phyloP scores from a whole-genome alignment of 139 green algal species.

The Coccomyxa sp. region DNA sequence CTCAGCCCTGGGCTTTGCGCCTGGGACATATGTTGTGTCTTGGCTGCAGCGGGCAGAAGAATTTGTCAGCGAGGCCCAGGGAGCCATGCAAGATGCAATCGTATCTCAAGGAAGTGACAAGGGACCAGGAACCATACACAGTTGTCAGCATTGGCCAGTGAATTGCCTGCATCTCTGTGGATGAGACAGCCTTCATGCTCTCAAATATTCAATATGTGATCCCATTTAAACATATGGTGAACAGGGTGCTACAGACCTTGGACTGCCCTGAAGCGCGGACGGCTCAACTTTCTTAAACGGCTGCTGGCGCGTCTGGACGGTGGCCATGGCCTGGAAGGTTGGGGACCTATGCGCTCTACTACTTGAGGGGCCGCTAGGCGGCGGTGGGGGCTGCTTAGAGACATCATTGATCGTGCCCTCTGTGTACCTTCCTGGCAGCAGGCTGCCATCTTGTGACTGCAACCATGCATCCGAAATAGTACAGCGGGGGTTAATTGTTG shows the following conservation, averaged over 20 bases:
- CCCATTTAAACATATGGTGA: no score
- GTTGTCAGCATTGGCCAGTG: no score
- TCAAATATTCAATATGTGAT: no score
- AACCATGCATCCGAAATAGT: no score
- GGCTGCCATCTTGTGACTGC: not conserved
- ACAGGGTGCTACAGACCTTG: not conserved
- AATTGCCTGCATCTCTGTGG: no score
- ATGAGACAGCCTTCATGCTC: no score
- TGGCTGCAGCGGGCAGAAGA: conserved; percentile 1
- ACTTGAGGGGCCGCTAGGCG: not conserved
- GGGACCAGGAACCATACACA: no score
- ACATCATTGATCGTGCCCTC: not conserved
- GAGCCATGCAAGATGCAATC: no score
- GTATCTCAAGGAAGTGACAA: no score
- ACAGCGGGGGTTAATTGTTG: no score
- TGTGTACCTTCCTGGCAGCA: not conserved
- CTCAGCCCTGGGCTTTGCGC: conserved; percentile 18
- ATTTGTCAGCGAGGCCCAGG: no score
- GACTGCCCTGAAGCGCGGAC: not conserved
- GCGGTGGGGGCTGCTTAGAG: not conserved
- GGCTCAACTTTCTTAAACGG: not conserved
- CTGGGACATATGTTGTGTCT: conserved; percentile 20
- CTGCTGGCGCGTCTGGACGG: not conserved
- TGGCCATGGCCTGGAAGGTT: not conserved
- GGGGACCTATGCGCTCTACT: not conserved